Conservation (phyloP, 208 protist genomes). For the Zelonia costaricensis region DNA sequence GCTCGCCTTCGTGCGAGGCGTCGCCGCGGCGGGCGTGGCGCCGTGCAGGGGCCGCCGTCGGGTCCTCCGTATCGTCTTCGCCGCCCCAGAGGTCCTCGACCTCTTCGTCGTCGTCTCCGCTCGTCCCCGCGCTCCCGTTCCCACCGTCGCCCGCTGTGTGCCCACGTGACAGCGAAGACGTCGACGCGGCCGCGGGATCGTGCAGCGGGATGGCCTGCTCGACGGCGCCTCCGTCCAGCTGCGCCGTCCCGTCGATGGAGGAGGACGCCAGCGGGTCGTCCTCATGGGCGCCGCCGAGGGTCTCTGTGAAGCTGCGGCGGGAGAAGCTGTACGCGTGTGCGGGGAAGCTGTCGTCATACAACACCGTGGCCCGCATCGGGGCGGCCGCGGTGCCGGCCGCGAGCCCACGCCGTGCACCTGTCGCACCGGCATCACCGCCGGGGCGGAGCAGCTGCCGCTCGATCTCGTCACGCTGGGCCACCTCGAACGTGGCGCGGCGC, state of each 20-base stretch:
- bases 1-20: background rate
- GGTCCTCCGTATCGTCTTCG: slow-evolving; percentile 22
- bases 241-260: background rate
- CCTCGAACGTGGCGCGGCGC: slow-evolving; percentile 73
- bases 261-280: background rate
- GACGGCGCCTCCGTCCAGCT: background rate
- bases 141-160: background rate
- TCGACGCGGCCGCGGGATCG: background rate
- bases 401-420: background rate
- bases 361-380: slow-evolving; percentile 38
- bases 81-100: slow-evolving; percentile 20
- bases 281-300: background rate
- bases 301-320: slow-evolving; percentile 40
- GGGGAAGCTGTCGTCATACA: slow-evolving; percentile 57
- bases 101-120: slow-evolving; percentile 15
- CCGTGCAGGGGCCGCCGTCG: slow-evolving; percentile 17
- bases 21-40: background rate
- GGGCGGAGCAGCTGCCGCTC: slow-evolving; percentile 34
- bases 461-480: slow-evolving; percentile 56
- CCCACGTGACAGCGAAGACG: no score
- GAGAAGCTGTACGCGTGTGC: slow-evolving; percentile 40
- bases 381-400: background rate
- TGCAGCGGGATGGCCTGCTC: background rate
- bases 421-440: background rate
- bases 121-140: background rate